These are phyloP conservation scores for Pythium coloratum DNA, from an alignment of 352 stramenopile genomes.

Conservation along the genomic window DNA sequence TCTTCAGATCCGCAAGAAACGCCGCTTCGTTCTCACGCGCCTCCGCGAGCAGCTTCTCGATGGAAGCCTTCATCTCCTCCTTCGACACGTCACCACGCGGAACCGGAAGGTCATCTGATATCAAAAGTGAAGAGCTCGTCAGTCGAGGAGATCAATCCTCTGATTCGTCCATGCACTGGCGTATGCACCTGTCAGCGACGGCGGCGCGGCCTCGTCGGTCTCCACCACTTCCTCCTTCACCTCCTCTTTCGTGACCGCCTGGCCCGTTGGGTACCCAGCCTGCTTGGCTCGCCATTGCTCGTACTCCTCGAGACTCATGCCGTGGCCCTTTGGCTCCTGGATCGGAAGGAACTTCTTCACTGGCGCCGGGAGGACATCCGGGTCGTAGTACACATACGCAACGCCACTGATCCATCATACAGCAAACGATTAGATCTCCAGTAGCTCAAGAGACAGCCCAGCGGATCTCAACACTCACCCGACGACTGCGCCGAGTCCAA, in stretches of 20 bases:
- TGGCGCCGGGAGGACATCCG: slow-evolving; percentile 69
- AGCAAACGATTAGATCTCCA: neutral
- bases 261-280: slow-evolving; percentile 37
- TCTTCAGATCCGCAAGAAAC: slow-evolving; percentile 80
- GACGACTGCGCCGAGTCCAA: slow-evolving; percentile 59
- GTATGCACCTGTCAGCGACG: slow-evolving; percentile 15
- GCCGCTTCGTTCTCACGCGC: slow-evolving; percentile 79
- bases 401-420: slow-evolving; percentile 40
- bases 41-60: slow-evolving; percentile 74
- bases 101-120: slow-evolving; percentile 48
- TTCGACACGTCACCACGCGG: slow-evolving; percentile 54
- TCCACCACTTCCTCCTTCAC: slow-evolving; percentile 23
- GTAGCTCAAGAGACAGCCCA: neutral
- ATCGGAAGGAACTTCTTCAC: slow-evolving; percentile 83
- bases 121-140: neutral
- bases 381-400: slow-evolving; percentile 86
- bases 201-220: slow-evolving; percentile 11
- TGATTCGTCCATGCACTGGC: neutral
- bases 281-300: slow-evolving; percentile 83
- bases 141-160: neutral
- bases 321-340: slow-evolving; percentile 75
- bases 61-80: slow-evolving; percentile 65
- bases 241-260: slow-evolving; percentile 45
- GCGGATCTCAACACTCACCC: slow-evolving; percentile 34
- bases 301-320: slow-evolving; percentile 88